phyloP scores from a whole-genome alignment of 805 yeast species.

The Suhomyces emberorum region DNA sequence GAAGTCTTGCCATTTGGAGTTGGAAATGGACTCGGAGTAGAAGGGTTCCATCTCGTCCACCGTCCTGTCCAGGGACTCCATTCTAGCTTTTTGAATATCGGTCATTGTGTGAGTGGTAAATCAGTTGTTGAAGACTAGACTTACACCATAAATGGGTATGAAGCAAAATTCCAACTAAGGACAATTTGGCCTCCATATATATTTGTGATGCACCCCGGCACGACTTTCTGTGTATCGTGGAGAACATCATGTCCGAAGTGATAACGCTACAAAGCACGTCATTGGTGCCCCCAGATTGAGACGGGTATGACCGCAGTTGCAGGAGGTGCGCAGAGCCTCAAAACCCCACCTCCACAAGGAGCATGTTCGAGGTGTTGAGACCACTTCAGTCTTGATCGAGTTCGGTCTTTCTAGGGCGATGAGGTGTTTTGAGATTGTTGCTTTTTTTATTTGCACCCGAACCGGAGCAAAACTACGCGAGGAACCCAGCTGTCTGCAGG shows the following conservation, averaged over 20 bases:
- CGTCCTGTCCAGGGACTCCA: slow-evolving; percentile 1
- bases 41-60: slow-evolving; percentile 7
- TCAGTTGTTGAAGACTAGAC: not conserved
- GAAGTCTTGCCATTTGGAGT: slow-evolving; percentile 17
- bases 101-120: not conserved
- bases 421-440: not conserved
- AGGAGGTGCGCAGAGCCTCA: not conserved
- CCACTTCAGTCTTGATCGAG: not conserved
- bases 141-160: too few relatives aligned
- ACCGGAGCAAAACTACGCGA: not conserved
- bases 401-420: not conserved
- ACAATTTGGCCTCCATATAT: not conserved
- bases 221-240: not conserved
- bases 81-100: slow-evolving; percentile 1
- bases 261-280: not conserved
- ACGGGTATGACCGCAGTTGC: not conserved
- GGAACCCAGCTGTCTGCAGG: too few relatives aligned
- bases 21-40: slow-evolving; percentile 3
- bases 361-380: not conserved
- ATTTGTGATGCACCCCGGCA: not conserved
- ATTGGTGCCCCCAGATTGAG: not conserved
- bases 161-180: not conserved
- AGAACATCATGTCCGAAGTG: not conserved
- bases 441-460: not conserved
- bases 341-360: not conserved